phyloP scores from a whole-genome alignment of 176 grass and related monocot genomes.

The Musa troglodytarum region DNA sequence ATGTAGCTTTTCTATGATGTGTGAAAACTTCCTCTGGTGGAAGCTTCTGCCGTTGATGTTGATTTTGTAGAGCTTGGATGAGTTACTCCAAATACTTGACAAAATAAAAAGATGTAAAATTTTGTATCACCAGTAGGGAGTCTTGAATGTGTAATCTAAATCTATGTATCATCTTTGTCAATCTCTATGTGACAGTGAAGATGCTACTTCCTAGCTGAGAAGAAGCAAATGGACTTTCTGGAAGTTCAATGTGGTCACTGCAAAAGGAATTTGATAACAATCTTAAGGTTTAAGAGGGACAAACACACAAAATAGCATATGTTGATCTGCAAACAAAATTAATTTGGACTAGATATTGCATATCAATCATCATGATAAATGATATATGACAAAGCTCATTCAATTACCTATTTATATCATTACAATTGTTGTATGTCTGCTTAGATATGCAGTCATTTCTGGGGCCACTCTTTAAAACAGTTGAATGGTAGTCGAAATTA shows the following conservation, averaged over 20 bases:
- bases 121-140: neutral
- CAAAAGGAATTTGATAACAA: constrained; percentile 4
- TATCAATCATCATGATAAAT: neutral
- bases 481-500: neutral
- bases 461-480: neutral
- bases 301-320: neutral
- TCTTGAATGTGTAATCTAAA: neutral
- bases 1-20: neutral
- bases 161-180: neutral
- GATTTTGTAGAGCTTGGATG: neutral
- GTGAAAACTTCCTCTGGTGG: neutral
- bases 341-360: neutral
- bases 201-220: constrained; percentile 5
- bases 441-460: constrained; percentile 4
- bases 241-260: constrained; percentile 18
- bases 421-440: constrained; percentile 1
- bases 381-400: neutral
- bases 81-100: neutral
- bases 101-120: neutral
- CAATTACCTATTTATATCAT: neutral
- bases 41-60: neutral
- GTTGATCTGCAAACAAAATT: neutral
- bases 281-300: neutral
- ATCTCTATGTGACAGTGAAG: constrained; percentile 1
- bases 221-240: constrained; percentile 14